Base-by-base conservation (phyloP, 108 stramenopile species). In the Cyclotella atomus region DNA sequence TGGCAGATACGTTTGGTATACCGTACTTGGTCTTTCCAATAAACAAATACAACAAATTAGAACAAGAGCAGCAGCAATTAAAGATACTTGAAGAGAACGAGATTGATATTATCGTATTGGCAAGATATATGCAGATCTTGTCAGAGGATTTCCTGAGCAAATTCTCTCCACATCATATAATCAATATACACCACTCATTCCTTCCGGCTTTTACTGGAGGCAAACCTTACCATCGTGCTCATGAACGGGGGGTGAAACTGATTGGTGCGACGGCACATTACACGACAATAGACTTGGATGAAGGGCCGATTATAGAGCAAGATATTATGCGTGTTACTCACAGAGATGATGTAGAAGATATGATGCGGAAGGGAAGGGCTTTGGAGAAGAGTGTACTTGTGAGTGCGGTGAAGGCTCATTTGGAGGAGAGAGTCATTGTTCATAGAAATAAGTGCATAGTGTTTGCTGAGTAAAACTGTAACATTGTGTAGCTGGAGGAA, bases 161-260 rank as follows among this genome's bases (percentile, higher is more conserved):
- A 5, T 93, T 79, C 65, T 71, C 10, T 32, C 32, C 82, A 46
- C 65, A 90, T 66, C 74, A 64, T 0, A 89, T 91, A 44, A 92
- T 95, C 62, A 95, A 95, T 68, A 93, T 95, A 46, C 94, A 95
- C 68, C 94, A 95, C 76, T 92, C 91, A 17, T 93, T 95, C 73
- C 70, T 95, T 19, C 94, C 94, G 10, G 92, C 94, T 2, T 95
- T 95, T 68, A 71, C 68, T 59, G 94, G 94, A 12, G 84, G 76
- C 2, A 61, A 46, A 45, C 91, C 94, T 6, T 89, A 95, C 72
- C 89, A 91, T 47, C 70, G 75, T 27, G 94, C 94, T 1, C 85
- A 88, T 60, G 91, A 91, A 35, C 85, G 94, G 28, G 94, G 94
- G 15, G 94, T 95, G 10, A 95, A 95, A 70, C 69, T 95, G 36